phyloP scores from a whole-genome alignment of 306 rosid species.

The Fagus sylvatica region DNA sequence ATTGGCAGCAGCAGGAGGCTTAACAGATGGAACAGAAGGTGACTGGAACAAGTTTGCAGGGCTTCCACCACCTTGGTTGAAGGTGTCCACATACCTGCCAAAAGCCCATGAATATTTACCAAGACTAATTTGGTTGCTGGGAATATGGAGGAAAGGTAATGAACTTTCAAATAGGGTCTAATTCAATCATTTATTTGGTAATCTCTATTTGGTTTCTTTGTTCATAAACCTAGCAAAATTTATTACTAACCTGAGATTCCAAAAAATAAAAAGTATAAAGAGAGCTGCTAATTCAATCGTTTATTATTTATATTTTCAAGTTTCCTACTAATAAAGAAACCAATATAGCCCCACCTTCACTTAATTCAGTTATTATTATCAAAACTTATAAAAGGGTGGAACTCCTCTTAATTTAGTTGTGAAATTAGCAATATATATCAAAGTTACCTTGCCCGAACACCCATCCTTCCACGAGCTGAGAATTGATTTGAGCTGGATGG shows the following conservation, averaged over 20 bases:
- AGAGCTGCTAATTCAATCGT: not conserved
- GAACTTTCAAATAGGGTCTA: not conserved
- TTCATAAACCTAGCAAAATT: not conserved
- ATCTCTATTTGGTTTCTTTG: too few relatives aligned
- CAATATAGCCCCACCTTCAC: not conserved
- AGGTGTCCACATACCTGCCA: constrained; percentile 91
- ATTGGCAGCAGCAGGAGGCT: constrained; percentile 60
- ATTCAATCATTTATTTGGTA: too few relatives aligned
- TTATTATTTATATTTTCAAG: not conserved
- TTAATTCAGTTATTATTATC: not conserved
- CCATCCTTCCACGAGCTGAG: constrained; percentile 72
- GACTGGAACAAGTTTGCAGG: constrained; percentile 70
- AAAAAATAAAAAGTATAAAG: not conserved
- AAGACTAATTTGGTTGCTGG: not conserved
- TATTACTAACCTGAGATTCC: not conserved
- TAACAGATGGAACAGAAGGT: constrained; percentile 62
- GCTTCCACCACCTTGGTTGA: constrained; percentile 76
- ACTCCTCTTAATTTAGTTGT: not conserved
- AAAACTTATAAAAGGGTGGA: not conserved
- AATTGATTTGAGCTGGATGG: constrained; percentile 80
- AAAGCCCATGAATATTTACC: constrained; percentile 20
- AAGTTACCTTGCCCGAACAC: constrained; percentile 79
- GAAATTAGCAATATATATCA: not conserved
- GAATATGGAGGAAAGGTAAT: not conserved
- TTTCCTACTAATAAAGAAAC: not conserved